These are phyloP conservation scores for sweet orange (Citrus sinensis) DNA, from an alignment of 345 rosid species.

Conservation along the genomic window DVS_A1.0 CM039162.1:21435001-21435500, in stretches of 20 bases:
- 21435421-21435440: constrained; percentile 26
- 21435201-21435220: constrained; percentile 1
- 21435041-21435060: not conserved
- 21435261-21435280: constrained; percentile 38
- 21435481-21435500: constrained; percentile 27
- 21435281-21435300: constrained; percentile 49
- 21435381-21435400: constrained; percentile 31
- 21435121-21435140: constrained; percentile 48
- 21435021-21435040: not conserved
- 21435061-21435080: not conserved
- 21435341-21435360: constrained; percentile 26
- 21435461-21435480: constrained; percentile 55
- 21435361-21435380: constrained; percentile 23
- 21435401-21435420: constrained; percentile 24
- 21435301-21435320: constrained; percentile 26
- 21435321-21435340: constrained; percentile 25
- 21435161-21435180: constrained; percentile 55
- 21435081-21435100: constrained; percentile 40
- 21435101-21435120: constrained; percentile 43
- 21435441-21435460: constrained; percentile 27
- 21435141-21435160: constrained; percentile 44
- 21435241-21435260: constrained; percentile 5
- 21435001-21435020: constrained; percentile 1
- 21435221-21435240: constrained; percentile 3
- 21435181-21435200: constrained; percentile 18